phyloP scores from a whole-genome alignment of 148 eudicot genomes.

The Spergularia bocconei region DNA sequence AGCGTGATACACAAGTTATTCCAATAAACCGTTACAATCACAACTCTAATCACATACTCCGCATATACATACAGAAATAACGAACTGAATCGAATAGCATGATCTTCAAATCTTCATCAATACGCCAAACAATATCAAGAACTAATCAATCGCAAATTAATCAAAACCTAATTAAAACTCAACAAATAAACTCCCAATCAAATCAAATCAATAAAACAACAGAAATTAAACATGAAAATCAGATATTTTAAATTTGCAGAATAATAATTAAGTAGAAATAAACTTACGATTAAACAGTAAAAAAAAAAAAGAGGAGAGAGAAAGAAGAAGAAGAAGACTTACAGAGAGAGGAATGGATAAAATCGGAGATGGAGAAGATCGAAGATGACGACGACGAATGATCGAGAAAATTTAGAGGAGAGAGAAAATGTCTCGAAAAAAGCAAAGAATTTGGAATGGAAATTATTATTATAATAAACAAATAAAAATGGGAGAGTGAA shows the following conservation, averaged over 20 bases:
- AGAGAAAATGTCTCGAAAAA: conserved; percentile 14
- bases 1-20: neutral
- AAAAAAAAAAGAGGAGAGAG: conserved; percentile 5
- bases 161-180: neutral
- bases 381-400: neutral
- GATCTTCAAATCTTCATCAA: neutral
- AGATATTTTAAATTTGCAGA: neutral
- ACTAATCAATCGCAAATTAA: neutral
- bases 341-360: conserved; percentile 8
- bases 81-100: too few species aligned
- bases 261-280: too few species aligned
- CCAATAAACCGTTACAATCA: neutral
- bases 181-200: neutral
- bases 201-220: conserved; percentile 4
- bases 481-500: neutral
- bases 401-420: neutral
- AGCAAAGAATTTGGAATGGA: neutral
- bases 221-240: conserved; percentile 8
- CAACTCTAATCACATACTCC: neutral
- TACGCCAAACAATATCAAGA: neutral
- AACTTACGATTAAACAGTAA: neutral
- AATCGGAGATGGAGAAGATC: conserved; percentile 7
- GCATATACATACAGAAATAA: neutral
- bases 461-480: neutral
- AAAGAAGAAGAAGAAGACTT: neutral